phyloP scores from a whole-genome alignment of 495 filamentous ascomycete genomes.

The Usnea hakonensis region DNA sequence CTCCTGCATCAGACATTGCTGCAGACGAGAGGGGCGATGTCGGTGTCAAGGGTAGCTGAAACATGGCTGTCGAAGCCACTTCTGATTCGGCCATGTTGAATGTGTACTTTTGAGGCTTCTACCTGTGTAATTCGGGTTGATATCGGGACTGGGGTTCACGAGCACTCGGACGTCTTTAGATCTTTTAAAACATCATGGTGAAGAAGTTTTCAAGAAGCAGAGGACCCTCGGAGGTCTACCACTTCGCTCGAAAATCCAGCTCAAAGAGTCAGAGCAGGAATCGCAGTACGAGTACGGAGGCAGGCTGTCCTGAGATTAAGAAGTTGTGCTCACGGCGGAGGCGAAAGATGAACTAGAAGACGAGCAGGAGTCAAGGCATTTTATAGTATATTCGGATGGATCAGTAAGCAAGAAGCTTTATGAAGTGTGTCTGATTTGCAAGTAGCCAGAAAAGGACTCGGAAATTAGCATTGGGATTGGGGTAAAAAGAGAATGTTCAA shows the following conservation, averaged over 20 bases:
- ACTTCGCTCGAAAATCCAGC: background rate
- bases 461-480: too few species aligned
- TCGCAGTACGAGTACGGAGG: background rate
- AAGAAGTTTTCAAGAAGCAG: background rate
- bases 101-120: background rate
- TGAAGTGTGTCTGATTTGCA: background rate
- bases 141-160: background rate
- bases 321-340: background rate
- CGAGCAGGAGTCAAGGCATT: background rate
- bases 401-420: background rate
- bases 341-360: background rate
- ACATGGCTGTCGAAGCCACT: background rate
- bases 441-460: too few species aligned
- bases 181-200: background rate
- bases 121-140: background rate
- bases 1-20: slow-evolving; percentile 14
- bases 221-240: slow-evolving; percentile 3
- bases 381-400: background rate
- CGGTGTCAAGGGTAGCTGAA: slow-evolving; percentile 7
- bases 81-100: background rate
- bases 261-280: background rate
- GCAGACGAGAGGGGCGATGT: slow-evolving; percentile 5
- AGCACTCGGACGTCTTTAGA: background rate
- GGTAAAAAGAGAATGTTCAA: too few species aligned
- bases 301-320: background rate